Evolutionary conservation across 2,329 filamentous ascomycete genomes (phyloP).

Genomic region (Colletotrichum euphorbiae): DNA sequence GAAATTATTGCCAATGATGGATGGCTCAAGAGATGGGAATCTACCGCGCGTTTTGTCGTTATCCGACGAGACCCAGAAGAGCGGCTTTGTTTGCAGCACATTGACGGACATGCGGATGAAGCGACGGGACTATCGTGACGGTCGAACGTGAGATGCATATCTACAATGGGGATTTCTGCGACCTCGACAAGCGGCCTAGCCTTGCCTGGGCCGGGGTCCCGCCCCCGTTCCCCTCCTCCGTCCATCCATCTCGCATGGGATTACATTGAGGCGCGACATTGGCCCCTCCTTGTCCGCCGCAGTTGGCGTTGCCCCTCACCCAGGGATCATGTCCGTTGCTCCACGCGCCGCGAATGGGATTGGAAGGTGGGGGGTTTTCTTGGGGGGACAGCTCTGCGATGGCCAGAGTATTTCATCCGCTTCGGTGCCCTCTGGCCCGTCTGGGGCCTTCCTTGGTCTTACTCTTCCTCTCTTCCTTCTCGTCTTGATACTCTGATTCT

Average conservation of each 20-base stretch:
- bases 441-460: neutral
- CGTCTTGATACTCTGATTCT: slow-evolving; percentile 15
- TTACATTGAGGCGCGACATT: slow-evolving; percentile 30
- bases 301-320: slow-evolving; percentile 35
- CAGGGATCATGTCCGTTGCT: slow-evolving; percentile 25
- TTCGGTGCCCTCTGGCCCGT: slow-evolving; percentile 18
- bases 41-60: neutral
- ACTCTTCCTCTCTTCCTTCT: slow-evolving; percentile 7
- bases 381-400: slow-evolving; percentile 27
- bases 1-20: neutral
- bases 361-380: slow-evolving; percentile 32
- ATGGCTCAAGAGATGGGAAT: neutral
- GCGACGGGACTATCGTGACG: slow-evolving; percentile 1
- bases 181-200: slow-evolving; percentile 25
- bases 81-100: neutral
- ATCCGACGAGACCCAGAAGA: neutral
- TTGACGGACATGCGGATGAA: slow-evolving; percentile 16
- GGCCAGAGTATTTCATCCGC: slow-evolving; percentile 39
- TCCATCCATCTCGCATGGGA: slow-evolving; percentile 25
- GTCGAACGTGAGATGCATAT: slow-evolving; percentile 13
- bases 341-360: slow-evolving; percentile 23
- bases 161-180: neutral
- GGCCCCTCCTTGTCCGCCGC: slow-evolving; percentile 31
- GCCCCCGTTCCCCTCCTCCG: slow-evolving; percentile 7
- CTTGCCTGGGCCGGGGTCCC: slow-evolving; percentile 20